Conservation (phyloP, 805 yeast genomes). For the Saturnispora kantuleensis region DNA sequence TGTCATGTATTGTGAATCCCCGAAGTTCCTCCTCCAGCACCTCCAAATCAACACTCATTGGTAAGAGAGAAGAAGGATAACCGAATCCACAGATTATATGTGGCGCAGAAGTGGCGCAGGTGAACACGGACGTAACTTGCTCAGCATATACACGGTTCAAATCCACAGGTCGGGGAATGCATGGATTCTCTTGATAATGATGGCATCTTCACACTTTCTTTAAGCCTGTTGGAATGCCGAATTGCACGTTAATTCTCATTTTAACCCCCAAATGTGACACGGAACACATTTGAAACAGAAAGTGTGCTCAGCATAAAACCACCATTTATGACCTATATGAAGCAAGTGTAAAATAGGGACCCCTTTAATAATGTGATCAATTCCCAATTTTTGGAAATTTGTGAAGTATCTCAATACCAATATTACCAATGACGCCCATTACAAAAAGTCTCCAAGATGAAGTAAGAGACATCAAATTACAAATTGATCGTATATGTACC, state of each 20-base stretch:
- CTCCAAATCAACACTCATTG: constrained; percentile 3
- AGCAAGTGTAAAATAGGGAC: not conserved
- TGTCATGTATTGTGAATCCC: constrained; percentile 19
- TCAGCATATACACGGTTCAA: too few relatives aligned
- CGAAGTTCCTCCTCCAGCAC: constrained; percentile 18
- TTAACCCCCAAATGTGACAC: not conserved
- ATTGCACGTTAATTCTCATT: not conserved
- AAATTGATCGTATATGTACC: constrained; percentile 8
- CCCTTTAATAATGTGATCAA: constrained; percentile 1
- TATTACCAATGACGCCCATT: not conserved
- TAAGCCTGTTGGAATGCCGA: too few relatives aligned
- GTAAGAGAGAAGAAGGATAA: too few relatives aligned
- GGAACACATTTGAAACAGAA: constrained; percentile 6
- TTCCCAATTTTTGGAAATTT: not conserved
- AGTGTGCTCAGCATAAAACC: constrained; percentile 3
- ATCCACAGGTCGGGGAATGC: too few relatives aligned
- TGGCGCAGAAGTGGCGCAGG: too few relatives aligned
- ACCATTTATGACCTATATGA: constrained; percentile 3
- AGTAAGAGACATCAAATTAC: not conserved
- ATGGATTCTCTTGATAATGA: too few relatives aligned
- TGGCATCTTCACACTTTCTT: too few relatives aligned
- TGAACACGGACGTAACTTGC: too few relatives aligned
- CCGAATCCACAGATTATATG: too few relatives aligned
- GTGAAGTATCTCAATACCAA: not conserved
- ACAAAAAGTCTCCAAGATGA: not conserved